phyloP scores from a whole-genome alignment of 83 land plant species.

The Picea mariana region DNA sequence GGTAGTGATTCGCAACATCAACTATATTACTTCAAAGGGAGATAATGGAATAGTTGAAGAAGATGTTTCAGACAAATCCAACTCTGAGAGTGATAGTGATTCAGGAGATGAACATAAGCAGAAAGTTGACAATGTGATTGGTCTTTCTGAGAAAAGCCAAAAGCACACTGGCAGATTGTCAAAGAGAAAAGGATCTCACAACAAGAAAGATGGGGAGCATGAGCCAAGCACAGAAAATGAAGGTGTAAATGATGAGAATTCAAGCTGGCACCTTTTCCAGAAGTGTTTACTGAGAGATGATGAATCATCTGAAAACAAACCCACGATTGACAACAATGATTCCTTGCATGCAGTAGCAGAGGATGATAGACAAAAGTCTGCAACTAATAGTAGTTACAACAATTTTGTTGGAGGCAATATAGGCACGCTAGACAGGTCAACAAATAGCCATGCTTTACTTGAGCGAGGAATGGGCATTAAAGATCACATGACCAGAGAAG shows the following conservation, averaged over 20 bases:
- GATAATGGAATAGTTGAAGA: neutral
- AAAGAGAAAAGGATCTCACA: neutral
- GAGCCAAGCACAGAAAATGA: neutral
- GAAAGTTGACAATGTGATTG: neutral
- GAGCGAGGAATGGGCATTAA: constrained; percentile 6
- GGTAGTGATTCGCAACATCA: constrained; percentile 21
- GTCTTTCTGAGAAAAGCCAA: neutral
- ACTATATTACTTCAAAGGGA: constrained; percentile 12
- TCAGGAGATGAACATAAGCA: neutral
- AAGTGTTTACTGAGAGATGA: constrained; percentile 1
- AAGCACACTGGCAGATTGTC: neutral
- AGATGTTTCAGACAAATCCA: neutral
- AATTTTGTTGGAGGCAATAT: no score
- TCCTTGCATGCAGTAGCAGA: neutral
- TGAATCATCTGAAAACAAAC: constrained; percentile 7
- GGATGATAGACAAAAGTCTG: no score
- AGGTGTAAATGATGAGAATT: neutral
- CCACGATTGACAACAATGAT: neutral
- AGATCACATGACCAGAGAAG: neutral
- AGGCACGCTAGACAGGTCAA: no score
- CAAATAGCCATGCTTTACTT: neutral
- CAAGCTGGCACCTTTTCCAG: constrained; percentile 17
- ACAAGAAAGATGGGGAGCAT: neutral
- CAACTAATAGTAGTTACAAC: no score
- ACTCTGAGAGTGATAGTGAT: constrained; percentile 10